Evolutionary conservation across 2,329 filamentous ascomycete genomes (phyloP), one percentile per base, ranked within the genome.

Genomic region (Diaporthe ilicicola): DNA sequence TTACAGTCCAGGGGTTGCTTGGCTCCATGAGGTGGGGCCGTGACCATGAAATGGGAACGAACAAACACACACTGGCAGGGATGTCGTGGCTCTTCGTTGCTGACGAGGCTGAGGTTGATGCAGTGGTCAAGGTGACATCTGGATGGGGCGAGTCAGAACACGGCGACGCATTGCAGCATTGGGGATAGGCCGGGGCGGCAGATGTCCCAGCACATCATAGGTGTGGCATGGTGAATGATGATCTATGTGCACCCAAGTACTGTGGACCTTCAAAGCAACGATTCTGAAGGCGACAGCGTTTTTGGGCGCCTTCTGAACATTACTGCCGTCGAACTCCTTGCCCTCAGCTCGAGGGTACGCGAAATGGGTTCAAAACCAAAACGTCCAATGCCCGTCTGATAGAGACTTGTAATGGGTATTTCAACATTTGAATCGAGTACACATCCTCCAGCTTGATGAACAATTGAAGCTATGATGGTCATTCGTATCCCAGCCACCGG

Each of bases 1-100:
- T 54, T 34, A 19, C 51, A 54, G 29, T 54, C 51, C 34, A 29
- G 51, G 51, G 29, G 12, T 54, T 54, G 51, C 51, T 54, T 54
- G 51, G 51, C 51, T 37, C 51, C 51, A 19, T 54, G 51, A 54
- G 32, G 51, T 54, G 51, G 51, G 51, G 29, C 51, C 51, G 51
- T 54, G 51, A 12, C 51, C 19, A 34, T 22, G 29, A 22, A 13
- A 17, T 37, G 51, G 29, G 19, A 22, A 13, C 19, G 51, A 27
- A 29, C 29, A 22, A 29, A 2, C 19, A 7, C n/a, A n/a, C n/a
- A n/a, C n/a, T n/a, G 22, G 29, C 51, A 54, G 51, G 51, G 51
- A 6, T n/a, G 50, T 53, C 19, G 51, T n/a, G 29, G 32, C n/a
- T 37, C n/a, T 29, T n/a, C 51, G 29, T 54, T 34, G 51, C 17